A percentile compares a stretch with the other conserved stretches of the same genome.
Evolutionary conservation across 169 alveolate species (phyloP).

Genomic region (Plasmodium ovale): DNA sequence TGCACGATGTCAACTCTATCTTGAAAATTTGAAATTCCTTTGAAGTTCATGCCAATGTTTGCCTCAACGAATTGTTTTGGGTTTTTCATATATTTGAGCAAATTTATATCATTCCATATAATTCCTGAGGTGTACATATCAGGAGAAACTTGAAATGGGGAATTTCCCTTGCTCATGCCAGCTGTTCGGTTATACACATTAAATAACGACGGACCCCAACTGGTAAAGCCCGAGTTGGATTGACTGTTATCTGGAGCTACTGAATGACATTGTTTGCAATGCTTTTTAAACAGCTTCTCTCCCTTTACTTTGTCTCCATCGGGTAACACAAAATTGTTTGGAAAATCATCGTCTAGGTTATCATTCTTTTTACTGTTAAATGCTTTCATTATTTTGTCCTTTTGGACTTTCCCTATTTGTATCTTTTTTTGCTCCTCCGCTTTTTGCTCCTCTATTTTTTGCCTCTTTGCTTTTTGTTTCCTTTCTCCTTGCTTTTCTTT

Average conservation of each 20-base stretch:
- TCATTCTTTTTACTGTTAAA: slow-evolving; percentile 46
- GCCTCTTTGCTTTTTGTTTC: not conserved
- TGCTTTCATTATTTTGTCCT: slow-evolving; percentile 16
- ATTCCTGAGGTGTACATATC: slow-evolving; percentile 83
- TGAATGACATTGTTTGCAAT: slow-evolving; percentile 90
- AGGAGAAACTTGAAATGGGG: slow-evolving; percentile 81
- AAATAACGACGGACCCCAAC: slow-evolving; percentile 88
- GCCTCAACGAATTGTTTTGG: slow-evolving; percentile 83
- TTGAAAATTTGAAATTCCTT: slow-evolving; percentile 86
- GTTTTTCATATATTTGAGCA: slow-evolving; percentile 87
- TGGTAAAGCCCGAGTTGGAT: slow-evolving; percentile 82
- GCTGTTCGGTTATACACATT: slow-evolving; percentile 88
- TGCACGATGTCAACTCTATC: slow-evolving; percentile 88
- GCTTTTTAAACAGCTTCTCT: slow-evolving; percentile 87
- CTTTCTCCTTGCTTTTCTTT: slow-evolving; percentile 1
- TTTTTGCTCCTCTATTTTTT: not conserved
- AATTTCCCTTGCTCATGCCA: slow-evolving; percentile 81
- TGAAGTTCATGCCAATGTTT: slow-evolving; percentile 85
- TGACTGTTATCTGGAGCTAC: slow-evolving; percentile 88
- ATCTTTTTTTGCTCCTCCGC: not conserved
- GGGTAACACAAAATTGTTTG: slow-evolving; percentile 83
- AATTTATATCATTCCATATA: slow-evolving; percentile 88
- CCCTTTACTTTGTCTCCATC: slow-evolving; percentile 85
- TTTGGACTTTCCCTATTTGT: not conserved
- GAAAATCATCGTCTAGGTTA: slow-evolving; percentile 78